Base-by-base conservation (phyloP, 768 basidiomycete genomes). In the Termitomyces sp. region DNA sequence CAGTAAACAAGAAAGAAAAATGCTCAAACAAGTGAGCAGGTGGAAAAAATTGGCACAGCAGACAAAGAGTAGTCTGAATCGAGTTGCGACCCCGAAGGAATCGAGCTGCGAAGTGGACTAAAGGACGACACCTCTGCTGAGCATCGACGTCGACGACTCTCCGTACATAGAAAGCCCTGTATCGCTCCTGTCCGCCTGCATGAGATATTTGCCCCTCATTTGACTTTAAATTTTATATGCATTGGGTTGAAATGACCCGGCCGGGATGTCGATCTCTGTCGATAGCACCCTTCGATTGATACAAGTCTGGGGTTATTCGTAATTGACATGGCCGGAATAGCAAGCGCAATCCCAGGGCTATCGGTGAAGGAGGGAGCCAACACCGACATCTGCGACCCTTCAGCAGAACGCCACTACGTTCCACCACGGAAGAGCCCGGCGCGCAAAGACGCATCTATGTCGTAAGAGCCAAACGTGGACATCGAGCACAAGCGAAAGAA, bases 61-160 rank as follows among this genome's bases (percentile, higher is more conserved):
- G 74, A 67, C 71, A 60, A 66, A 73, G 74, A 75, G 67, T 74
- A 77, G 73, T 77, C 76, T 77, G 75, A 77, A 76, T 75, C 71
- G 74, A 74, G 73, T 74, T 76, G 59, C 66, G 43, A 37, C 29
- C 51, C 47, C 26, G 32, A 44, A 56, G 43, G 59, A 60, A 65
- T 68, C 70, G 80, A 74, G 80, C 83, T 77, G 79, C 84, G 79
- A 85, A 85, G 81, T 83, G 80, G 74, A 81, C 84, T 85, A 59
- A 85, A 86, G 79, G 76, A 76, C 75, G 65, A 63, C 62, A 56
- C 55, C 36, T 48, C 58, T 53, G 34, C 60, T 51, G 20, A 46
- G 13, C 26, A 42, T 39, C 32, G 14, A 26, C 27, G 26, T 69
- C 26, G 26, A 36, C 34, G 6, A 47, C 46, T 55, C 53, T 46